Conservation (phyloP, 169 alveolate species). For the Neospora caninum region DNA sequence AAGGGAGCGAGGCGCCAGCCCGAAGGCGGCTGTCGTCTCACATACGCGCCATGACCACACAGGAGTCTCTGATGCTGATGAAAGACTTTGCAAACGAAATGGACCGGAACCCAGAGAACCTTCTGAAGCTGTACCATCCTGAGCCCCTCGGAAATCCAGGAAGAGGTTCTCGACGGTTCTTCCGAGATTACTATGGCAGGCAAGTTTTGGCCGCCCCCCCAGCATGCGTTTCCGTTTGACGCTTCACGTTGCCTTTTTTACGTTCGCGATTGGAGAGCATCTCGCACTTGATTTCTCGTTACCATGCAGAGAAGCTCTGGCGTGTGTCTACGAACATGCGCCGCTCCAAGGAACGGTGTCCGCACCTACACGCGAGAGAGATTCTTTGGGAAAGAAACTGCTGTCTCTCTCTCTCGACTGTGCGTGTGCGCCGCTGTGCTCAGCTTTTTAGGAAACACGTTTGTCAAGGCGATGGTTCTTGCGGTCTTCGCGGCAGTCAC, state of each 20-base stretch:
- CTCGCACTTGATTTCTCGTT: too few species aligned
- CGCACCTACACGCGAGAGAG: too few species aligned
- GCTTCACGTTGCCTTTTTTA: too few species aligned
- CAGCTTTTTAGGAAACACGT: constrained; percentile 45
- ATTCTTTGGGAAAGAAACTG: too few species aligned
- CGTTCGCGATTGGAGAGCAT: too few species aligned
- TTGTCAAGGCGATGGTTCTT: constrained; percentile 44
- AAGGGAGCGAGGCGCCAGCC: background rate
- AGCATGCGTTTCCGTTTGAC: too few species aligned
- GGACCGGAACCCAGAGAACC: background rate
- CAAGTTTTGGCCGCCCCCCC: background rate
- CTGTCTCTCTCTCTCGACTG: too few species aligned
- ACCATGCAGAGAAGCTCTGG: too few species aligned
- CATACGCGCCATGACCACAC: background rate
- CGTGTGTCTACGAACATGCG: too few species aligned
- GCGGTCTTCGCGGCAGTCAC: constrained; percentile 65
- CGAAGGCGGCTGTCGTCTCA: background rate
- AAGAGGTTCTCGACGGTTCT: background rate
- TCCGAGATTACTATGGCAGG: constrained; percentile 39
- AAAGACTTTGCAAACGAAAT: background rate
- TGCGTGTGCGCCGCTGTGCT: background rate
- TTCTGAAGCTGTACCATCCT: constrained; percentile 13
- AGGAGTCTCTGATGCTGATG: background rate
- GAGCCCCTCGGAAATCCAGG: constrained; percentile 40
- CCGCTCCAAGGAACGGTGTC: too few species aligned